Conservation (phyloP, 179 eudicot genomes). For the Drosera spatulata region DNA sequence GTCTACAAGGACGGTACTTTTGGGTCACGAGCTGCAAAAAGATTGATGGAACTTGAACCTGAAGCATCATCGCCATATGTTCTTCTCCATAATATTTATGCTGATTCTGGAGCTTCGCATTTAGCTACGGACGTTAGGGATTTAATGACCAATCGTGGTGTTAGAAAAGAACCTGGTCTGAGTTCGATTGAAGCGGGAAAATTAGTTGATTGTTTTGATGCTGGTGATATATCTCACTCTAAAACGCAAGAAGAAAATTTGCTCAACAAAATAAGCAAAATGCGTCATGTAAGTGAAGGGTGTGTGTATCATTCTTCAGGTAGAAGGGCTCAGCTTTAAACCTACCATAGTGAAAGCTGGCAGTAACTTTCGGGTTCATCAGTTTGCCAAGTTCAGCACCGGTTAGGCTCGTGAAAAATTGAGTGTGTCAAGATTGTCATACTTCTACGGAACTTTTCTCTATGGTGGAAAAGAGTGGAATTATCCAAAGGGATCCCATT, state of each 20-base stretch:
- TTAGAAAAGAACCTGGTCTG: constrained; percentile 15
- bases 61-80: constrained; percentile 13
- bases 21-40: constrained; percentile 17
- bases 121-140: constrained; percentile 6
- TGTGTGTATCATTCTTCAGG: background rate
- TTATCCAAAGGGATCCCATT: too few species aligned
- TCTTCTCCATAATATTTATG: constrained; percentile 10
- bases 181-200: constrained; percentile 17
- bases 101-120: constrained; percentile 8
- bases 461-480: too few species aligned
- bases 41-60: constrained; percentile 16
- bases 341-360: constrained; percentile 12
- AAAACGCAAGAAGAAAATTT: constrained; percentile 2
- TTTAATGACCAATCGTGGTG: constrained; percentile 10
- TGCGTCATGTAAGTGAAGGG: background rate
- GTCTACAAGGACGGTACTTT: constrained; percentile 14
- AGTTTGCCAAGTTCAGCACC: constrained; percentile 13
- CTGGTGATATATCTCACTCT: constrained; percentile 11
- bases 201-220: constrained; percentile 8
- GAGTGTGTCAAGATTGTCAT: constrained; percentile 14
- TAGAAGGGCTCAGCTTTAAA: background rate
- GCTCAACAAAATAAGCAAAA: constrained; percentile 6
- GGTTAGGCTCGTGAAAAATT: constrained; percentile 11
- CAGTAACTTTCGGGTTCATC: constrained; percentile 10
- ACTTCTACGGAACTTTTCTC: constrained; percentile 6